A percentile compares a stretch with the other conserved stretches of the same genome.
Evolutionary conservation across 2,329 filamentous ascomycete genomes (phyloP).

Genomic region (Hymenoscyphus salicellus): DNA sequence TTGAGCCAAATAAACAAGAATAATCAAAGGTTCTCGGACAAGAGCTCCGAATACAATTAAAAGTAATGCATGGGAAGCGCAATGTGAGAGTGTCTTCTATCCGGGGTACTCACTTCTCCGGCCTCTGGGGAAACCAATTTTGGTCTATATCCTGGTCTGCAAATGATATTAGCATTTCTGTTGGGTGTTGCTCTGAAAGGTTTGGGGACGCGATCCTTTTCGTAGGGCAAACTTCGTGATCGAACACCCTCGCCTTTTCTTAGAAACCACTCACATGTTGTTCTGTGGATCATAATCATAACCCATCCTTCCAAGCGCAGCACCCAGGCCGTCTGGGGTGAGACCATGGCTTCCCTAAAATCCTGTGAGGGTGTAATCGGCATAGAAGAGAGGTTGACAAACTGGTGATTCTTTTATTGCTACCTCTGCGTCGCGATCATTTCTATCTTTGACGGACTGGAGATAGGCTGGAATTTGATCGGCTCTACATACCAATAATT

Average conservation of each 20-base stretch:
- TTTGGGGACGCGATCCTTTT: no score
- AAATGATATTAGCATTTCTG: background rate
- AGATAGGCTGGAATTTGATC: background rate
- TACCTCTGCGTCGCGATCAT: background rate
- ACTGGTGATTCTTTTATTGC: background rate
- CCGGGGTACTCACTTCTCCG: background rate
- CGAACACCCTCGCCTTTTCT: background rate
- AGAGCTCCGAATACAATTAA: no score
- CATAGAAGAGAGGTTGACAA: background rate
- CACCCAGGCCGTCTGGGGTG: background rate
- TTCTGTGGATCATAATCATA: background rate
- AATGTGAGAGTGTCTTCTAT: background rate
- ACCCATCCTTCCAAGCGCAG: background rate
- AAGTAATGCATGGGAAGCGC: no score
- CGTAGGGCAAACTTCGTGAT: no score
- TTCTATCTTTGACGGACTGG: background rate
- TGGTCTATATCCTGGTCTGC: background rate
- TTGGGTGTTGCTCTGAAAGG: background rate
- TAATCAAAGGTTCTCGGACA: no score
- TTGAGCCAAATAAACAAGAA: no score
- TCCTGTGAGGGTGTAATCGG: background rate
- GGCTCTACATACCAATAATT: background rate
- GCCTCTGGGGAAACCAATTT: background rate
- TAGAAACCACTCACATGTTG: background rate
- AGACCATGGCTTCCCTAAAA: background rate